Conservation (phyloP, 306 rosid species). For the Rosa persica region DNA sequence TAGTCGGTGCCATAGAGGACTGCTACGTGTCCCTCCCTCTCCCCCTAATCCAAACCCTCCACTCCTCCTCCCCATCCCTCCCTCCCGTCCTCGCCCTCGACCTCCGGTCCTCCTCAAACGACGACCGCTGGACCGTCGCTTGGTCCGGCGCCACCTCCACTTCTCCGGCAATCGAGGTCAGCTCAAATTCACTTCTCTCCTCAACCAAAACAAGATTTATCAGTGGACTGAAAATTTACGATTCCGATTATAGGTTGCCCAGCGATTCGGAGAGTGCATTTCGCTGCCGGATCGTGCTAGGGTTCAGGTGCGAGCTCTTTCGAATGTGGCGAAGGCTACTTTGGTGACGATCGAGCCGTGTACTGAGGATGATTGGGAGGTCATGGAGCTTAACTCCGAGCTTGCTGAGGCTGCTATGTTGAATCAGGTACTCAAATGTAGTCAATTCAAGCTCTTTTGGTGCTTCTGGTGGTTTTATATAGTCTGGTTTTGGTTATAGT, state of each 20-base stretch:
- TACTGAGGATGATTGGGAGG: slow-evolving; percentile 95
- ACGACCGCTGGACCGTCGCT: slow-evolving; percentile 57
- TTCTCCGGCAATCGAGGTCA: slow-evolving; percentile 70
- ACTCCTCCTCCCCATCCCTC: slow-evolving; percentile 50
- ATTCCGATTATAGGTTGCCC: slow-evolving; percentile 49
- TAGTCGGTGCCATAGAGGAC: slow-evolving; percentile 55
- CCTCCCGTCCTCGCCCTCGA: slow-evolving; percentile 65
- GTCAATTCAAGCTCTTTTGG: background rate
- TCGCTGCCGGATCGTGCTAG: slow-evolving; percentile 45
- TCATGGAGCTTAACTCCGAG: slow-evolving; percentile 81
- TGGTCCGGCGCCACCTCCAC: slow-evolving; percentile 93
- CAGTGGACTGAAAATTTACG: background rate
- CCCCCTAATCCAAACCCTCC: slow-evolving; percentile 64
- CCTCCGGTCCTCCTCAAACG: slow-evolving; percentile 53
- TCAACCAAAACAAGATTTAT: no score
- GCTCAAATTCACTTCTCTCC: background rate
- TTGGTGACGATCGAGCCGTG: slow-evolving; percentile 64
- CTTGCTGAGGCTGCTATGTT: slow-evolving; percentile 75
- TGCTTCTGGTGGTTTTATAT: background rate
- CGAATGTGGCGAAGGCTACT: slow-evolving; percentile 66
- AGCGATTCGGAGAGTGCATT: slow-evolving; percentile 81
- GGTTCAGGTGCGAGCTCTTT: slow-evolving; percentile 66
- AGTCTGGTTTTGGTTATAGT: background rate
- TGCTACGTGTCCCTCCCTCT: slow-evolving; percentile 83
- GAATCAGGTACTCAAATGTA: slow-evolving; percentile 55